Evolutionary conservation across 2,329 filamentous ascomycete species (phyloP).

Genomic region (Aspergillus sp.): DNA sequence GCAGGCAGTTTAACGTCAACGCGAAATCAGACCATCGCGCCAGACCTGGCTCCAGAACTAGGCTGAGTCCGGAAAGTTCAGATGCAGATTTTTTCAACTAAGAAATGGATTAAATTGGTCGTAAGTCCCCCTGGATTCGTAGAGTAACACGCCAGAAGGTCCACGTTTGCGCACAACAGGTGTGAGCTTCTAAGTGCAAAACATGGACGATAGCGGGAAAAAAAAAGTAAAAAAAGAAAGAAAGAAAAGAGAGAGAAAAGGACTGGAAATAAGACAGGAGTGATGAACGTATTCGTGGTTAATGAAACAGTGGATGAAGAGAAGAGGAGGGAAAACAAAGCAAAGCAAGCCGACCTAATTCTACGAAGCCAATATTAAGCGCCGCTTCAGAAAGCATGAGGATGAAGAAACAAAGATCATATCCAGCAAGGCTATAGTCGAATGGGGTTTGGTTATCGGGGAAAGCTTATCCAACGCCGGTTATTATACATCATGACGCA

Average conservation of each 20-base stretch:
- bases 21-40: background rate
- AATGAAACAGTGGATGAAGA: conserved; percentile 4
- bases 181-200: conserved; percentile 6
- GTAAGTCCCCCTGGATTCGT: background rate
- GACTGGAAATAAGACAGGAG: conserved; percentile 10
- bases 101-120: background rate
- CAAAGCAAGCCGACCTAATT: conserved; percentile 3
- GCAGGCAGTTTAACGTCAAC: background rate
- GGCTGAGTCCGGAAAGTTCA: background rate
- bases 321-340: background rate
- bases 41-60: background rate
- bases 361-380: background rate
- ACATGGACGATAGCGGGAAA: conserved; percentile 26
- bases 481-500: conserved; percentile 40
- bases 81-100: background rate
- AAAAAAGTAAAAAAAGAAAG: too few species aligned
- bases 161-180: background rate
- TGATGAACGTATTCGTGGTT: conserved; percentile 6
- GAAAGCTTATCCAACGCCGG: background rate
- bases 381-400: conserved; percentile 3
- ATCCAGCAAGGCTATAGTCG: background rate
- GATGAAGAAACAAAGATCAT: background rate
- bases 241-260: conserved; percentile 17
- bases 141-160: conserved; percentile 1
- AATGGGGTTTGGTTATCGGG: background rate